A percentile compares a stretch with the other conserved stretches of the same genome.
These are phyloP conservation scores for Cyclotella atomus DNA, from an alignment of 108 stramenopile genomes.

Conservation along the genomic window DNA sequence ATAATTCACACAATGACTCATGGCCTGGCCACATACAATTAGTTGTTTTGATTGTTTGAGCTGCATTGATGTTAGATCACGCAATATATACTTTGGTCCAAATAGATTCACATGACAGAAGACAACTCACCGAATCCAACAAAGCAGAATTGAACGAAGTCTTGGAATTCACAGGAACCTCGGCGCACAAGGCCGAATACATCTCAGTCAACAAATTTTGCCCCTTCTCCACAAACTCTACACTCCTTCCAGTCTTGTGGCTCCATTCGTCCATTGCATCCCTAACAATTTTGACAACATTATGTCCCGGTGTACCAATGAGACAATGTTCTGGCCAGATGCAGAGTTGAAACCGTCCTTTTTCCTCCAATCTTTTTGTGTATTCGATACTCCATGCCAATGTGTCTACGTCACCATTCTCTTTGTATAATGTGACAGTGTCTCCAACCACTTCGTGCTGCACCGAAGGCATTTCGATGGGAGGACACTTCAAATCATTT, in stretches of 20 bases:
- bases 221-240: slow-evolving; percentile 87
- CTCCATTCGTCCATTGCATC: slow-evolving; percentile 80
- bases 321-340: slow-evolving; percentile 99
- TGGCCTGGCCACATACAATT: slow-evolving; percentile 91
- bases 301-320: slow-evolving; percentile 79
- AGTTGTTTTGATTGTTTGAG: slow-evolving; percentile 61
- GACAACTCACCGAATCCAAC: slow-evolving; percentile 47
- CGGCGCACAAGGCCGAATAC: slow-evolving; percentile 89
- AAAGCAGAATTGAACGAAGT: slow-evolving; percentile 62
- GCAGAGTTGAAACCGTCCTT: slow-evolving; percentile 75
- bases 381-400: slow-evolving; percentile 66
- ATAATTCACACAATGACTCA: slow-evolving; percentile 96
- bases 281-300: slow-evolving; percentile 55
- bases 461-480: slow-evolving; percentile 3
- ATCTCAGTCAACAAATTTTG: slow-evolving; percentile 90
- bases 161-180: slow-evolving; percentile 73
- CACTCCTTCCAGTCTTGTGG: slow-evolving; percentile 54
- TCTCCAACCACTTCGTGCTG: slow-evolving; percentile 41
- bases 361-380: slow-evolving; percentile 64
- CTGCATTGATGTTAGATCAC: neutral
- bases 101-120: neutral
- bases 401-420: slow-evolving; percentile 47
- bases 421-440: neutral
- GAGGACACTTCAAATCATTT: slow-evolving; percentile 14
- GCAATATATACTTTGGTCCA: neutral